phyloP scores from a whole-genome alignment of 2,329 filamentous ascomycete genomes.

The Ophiostoma tasmaniense region DNA sequence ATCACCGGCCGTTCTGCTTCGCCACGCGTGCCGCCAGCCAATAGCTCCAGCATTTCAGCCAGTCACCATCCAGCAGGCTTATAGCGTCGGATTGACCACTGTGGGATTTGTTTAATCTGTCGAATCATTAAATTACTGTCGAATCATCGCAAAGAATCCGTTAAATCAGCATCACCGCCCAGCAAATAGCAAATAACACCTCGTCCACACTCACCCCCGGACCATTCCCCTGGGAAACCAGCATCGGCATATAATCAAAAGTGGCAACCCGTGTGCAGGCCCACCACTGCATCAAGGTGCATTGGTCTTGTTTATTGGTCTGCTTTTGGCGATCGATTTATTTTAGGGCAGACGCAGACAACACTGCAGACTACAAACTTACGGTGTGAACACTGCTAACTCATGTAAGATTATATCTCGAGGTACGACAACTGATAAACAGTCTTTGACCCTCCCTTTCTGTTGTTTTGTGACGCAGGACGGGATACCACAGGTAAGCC shows the following conservation, averaged over 20 bases:
- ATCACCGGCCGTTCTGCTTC: background rate
- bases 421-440: background rate
- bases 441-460: background rate
- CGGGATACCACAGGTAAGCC: conserved; percentile 15
- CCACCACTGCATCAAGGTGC: background rate
- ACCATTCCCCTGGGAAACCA: background rate
- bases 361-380: background rate
- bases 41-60: background rate
- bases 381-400: background rate
- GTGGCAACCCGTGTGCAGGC: background rate
- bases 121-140: background rate
- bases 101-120: background rate
- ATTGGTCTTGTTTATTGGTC: background rate
- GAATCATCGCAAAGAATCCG: background rate
- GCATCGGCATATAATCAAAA: background rate
- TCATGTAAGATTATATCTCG: background rate
- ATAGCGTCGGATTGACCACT: background rate
- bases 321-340: background rate
- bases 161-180: background rate
- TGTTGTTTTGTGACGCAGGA: background rate
- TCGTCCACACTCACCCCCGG: background rate
- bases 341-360: background rate
- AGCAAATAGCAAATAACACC: background rate
- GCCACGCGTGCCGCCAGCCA: background rate
- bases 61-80: background rate